phyloP scores from a whole-genome alignment of 75 land plant species.

The Selaginella tamariscina region DNA sequence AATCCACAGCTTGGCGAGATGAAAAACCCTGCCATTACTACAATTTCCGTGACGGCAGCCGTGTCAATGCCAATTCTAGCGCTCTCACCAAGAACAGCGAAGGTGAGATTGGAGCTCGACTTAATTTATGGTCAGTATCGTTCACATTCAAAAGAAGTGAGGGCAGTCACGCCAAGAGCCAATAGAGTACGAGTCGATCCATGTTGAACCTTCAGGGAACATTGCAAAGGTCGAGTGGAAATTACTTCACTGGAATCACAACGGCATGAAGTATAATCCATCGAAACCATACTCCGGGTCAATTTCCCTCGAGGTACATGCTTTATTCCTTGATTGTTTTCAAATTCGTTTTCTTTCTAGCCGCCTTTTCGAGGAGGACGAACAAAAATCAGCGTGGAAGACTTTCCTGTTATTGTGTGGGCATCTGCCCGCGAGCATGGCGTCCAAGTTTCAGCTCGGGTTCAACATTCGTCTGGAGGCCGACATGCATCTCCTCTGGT shows the following conservation, averaged over 20 bases:
- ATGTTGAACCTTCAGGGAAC: conserved; percentile 1
- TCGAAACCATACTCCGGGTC: conserved; percentile 1
- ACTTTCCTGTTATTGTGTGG: conserved; percentile 3
- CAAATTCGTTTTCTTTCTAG: conserved; percentile 2
- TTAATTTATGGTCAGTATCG: conserved; percentile 1
- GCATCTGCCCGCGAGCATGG: conserved; percentile 2
- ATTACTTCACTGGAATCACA: conserved; percentile 2
- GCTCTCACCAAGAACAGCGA: conserved; percentile 1
- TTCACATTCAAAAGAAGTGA: conserved; percentile 1
- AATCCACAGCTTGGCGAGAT: conserved; percentile 1
- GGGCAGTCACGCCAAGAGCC: conserved; percentile 4
- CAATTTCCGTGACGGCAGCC: conserved; percentile 4
- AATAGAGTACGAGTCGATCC: conserved; percentile 1
- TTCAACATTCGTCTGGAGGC: conserved; percentile 3
- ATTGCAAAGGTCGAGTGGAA: conserved; percentile 3
- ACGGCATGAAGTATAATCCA: conserved; percentile 3
- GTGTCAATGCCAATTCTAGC: conserved; percentile 1
- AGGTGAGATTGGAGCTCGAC: conserved; percentile 3
- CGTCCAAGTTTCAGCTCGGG: conserved; percentile 4
- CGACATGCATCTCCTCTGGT: conserved; percentile 3
- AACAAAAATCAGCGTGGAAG: conserved; percentile 3
- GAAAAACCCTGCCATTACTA: background rate
- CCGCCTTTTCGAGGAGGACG: conserved; percentile 4
- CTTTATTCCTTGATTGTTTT: conserved; percentile 2
- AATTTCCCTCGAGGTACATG: conserved; percentile 3